Evolutionary conservation across 192 early-diverging fungal genomes (phyloP).

Genomic region (Umbelopsis isabellina): DNA sequence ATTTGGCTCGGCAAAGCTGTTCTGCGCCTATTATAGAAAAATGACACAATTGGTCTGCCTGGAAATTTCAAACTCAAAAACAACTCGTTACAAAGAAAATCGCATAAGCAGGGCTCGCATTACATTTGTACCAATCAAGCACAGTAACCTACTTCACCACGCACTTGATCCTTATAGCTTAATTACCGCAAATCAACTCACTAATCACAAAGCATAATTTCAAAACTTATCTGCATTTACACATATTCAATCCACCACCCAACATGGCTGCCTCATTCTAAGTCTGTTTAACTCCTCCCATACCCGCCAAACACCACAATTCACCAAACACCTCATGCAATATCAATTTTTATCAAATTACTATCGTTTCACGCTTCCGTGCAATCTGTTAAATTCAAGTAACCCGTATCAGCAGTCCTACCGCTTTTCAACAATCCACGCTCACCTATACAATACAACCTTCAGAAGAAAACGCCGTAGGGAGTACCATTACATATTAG

Average conservation of each 20-base stretch:
- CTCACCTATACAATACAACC: slow-evolving; percentile 2
- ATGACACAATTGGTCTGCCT: background rate
- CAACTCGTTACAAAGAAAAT: background rate
- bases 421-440: slow-evolving; percentile 25
- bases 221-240: too few species aligned
- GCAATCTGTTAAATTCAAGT: background rate
- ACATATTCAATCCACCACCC: background rate
- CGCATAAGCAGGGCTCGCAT: slow-evolving; percentile 5
- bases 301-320: background rate
- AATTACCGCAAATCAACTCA: background rate
- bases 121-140: background rate
- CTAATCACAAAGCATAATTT: too few species aligned
- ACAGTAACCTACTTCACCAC: background rate
- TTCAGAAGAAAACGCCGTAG: slow-evolving; percentile 18
- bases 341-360: slow-evolving; percentile 5
- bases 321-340: slow-evolving; percentile 19
- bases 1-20: background rate
- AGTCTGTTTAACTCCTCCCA: background rate
- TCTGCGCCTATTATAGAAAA: background rate
- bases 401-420: slow-evolving; percentile 28
- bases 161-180: background rate
- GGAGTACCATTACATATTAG: slow-evolving; percentile 1
- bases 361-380: slow-evolving; percentile 9
- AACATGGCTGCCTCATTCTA: slow-evolving; percentile 29
- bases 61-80: background rate